Percentiles rank a stretch among this genome's conserved stretches.
Conservation (phyloP, 2,329 filamentous ascomycete species). For the Colletotrichum sp. region DNA sequence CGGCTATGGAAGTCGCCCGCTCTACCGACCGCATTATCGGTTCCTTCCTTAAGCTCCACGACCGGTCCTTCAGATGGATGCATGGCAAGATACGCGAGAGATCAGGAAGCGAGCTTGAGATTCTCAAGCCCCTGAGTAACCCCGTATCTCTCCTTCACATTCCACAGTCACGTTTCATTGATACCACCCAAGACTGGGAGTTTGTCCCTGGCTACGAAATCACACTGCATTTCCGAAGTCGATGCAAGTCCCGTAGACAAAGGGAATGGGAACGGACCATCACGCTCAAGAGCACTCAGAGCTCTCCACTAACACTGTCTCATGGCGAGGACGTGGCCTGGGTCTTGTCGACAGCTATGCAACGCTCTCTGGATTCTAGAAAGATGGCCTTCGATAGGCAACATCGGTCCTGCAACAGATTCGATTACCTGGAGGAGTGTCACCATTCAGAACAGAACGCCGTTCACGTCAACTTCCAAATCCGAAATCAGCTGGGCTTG, state of each 20-base stretch:
- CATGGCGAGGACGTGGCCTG: slow-evolving; percentile 54
- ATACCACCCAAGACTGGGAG: slow-evolving; percentile 50
- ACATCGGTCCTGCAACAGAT: slow-evolving; percentile 38
- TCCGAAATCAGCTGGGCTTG: slow-evolving; percentile 57
- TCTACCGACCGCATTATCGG: slow-evolving; percentile 57
- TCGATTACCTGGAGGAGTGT: slow-evolving; percentile 42
- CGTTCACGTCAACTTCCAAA: slow-evolving; percentile 49
- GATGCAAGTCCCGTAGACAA: slow-evolving; percentile 38
- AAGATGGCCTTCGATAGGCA: slow-evolving; percentile 46
- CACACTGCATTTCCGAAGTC: slow-evolving; percentile 49
- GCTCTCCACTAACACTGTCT: slow-evolving; percentile 50
- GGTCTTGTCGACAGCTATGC: slow-evolving; percentile 45
- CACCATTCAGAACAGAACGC: slow-evolving; percentile 48
- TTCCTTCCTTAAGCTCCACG: slow-evolving; percentile 55
- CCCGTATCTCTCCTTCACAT: slow-evolving; percentile 52
- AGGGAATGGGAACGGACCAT: slow-evolving; percentile 43
- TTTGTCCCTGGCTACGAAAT: slow-evolving; percentile 56
- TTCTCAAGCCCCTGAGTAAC: slow-evolving; percentile 44
- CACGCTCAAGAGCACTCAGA: slow-evolving; percentile 51
- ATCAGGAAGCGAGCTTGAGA: slow-evolving; percentile 39
- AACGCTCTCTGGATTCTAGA: slow-evolving; percentile 43
- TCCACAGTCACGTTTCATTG: slow-evolving; percentile 48
- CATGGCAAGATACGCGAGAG: slow-evolving; percentile 45
- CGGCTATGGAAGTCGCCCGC: slow-evolving; percentile 51
- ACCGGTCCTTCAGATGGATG: slow-evolving; percentile 54